A percentile compares a stretch with the other conserved stretches of the same genome.
phyloP scores from a whole-genome alignment of 371 early-diverging fungal species.

The Mortierella sp. region DNA sequence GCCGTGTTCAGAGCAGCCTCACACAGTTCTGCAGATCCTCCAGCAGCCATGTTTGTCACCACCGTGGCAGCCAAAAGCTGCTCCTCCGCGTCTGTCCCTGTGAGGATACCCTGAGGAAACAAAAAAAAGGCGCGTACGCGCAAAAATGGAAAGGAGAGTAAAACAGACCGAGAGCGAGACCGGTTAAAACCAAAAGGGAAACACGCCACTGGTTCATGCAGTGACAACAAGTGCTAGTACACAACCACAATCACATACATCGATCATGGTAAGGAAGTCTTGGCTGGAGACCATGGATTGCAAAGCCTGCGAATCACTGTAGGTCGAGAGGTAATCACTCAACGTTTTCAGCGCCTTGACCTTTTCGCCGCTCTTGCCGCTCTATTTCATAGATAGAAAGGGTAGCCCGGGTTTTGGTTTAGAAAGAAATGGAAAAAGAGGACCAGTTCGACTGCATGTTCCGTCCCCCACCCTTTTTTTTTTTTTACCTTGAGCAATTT shows the following conservation, averaged over 20 bases:
- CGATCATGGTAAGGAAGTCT: constrained; percentile 30
- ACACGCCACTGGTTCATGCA: no score
- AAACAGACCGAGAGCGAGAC: no score
- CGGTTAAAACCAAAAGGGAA: not conserved
- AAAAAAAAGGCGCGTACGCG: not conserved
- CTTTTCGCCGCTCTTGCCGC: constrained; percentile 21
- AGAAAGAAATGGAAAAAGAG: no score
- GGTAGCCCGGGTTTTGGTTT: no score
- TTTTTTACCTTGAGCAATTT: constrained; percentile 39
- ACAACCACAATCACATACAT: no score
- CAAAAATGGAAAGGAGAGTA: not conserved
- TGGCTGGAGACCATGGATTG: constrained; percentile 31
- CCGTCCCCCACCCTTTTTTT: not conserved
- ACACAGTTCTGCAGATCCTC: constrained; percentile 63
- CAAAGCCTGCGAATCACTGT: constrained; percentile 27
- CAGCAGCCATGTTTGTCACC: constrained; percentile 69
- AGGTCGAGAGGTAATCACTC: constrained; percentile 39
- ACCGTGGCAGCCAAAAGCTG: constrained; percentile 72
- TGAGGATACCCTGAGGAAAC: constrained; percentile 43
- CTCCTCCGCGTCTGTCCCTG: constrained; percentile 66
- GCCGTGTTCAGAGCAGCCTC: constrained; percentile 63
- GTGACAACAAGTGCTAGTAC: no score
- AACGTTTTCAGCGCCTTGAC: constrained; percentile 29
- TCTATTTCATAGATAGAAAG: constrained; percentile 11
- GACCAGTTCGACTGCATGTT: not conserved